Percentiles rank a stretch among this genome's conserved stretches.
phyloP scores from a whole-genome alignment of 495 filamentous ascomycete species.

The Aspergillus egyptiacus region DNA sequence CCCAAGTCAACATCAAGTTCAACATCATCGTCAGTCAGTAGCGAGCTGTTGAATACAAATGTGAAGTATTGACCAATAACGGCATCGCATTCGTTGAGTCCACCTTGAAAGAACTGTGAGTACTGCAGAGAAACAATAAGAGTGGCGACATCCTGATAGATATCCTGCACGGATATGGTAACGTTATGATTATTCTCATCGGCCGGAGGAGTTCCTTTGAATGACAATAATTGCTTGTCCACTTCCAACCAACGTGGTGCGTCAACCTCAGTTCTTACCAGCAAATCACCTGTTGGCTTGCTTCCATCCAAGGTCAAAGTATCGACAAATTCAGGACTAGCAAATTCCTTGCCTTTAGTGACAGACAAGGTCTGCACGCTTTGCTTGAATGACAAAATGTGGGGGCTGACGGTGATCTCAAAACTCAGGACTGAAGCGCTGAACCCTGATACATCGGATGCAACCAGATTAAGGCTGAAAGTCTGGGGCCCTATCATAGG shows the following conservation, averaged over 20 bases:
- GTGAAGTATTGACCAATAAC: slow-evolving; percentile 59
- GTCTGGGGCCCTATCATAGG: slow-evolving; percentile 65
- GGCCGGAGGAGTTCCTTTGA: slow-evolving; percentile 59
- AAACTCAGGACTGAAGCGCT: slow-evolving; percentile 60
- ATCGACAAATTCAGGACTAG: slow-evolving; percentile 47
- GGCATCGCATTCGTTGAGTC: slow-evolving; percentile 44
- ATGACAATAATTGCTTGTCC: slow-evolving; percentile 52
- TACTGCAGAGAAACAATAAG: slow-evolving; percentile 58
- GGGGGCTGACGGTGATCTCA: slow-evolving; percentile 61
- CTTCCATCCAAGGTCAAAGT: slow-evolving; percentile 59
- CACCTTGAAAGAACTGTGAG: slow-evolving; percentile 38
- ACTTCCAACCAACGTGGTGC: slow-evolving; percentile 67
- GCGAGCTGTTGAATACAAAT: slow-evolving; percentile 53
- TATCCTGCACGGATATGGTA: slow-evolving; percentile 59
- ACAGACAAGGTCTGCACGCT: slow-evolving; percentile 53
- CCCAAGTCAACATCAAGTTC: slow-evolving; percentile 50
- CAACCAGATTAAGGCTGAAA: slow-evolving; percentile 68
- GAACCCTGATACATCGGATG: slow-evolving; percentile 76
- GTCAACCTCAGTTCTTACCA: slow-evolving; percentile 45
- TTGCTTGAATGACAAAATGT: slow-evolving; percentile 58
- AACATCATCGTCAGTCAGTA: slow-evolving; percentile 47
- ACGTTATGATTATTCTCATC: slow-evolving; percentile 54
- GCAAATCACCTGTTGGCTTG: slow-evolving; percentile 36
- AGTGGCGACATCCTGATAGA: slow-evolving; percentile 56
- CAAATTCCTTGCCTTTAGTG: slow-evolving; percentile 48